phyloP scores from a whole-genome alignment of 2,329 filamentous ascomycete genomes.

The Acrocalymma vagum region DNA sequence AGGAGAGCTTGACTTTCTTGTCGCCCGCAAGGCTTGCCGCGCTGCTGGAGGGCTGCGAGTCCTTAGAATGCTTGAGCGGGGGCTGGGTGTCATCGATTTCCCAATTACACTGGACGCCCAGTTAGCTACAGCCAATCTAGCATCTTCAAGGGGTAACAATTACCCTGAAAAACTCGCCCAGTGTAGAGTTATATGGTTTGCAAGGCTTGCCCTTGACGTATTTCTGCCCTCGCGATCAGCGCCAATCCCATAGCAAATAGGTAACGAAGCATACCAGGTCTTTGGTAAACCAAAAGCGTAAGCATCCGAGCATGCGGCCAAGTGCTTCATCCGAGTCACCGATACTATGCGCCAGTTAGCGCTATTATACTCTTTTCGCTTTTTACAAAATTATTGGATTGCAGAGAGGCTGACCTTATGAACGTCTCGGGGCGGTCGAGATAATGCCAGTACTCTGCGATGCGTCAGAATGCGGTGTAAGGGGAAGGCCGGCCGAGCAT shows the following conservation, averaged over 20 bases:
- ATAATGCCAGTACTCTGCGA: conserved; percentile 95
- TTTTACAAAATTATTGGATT: no score
- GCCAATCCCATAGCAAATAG: not conserved
- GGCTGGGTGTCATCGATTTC: conserved; percentile 83
- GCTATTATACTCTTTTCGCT: conserved; percentile 7
- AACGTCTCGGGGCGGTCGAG: conserved; percentile 95
- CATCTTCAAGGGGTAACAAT: conserved; percentile 36
- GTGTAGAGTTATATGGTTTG: conserved; percentile 97
- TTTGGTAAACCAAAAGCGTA: conserved; percentile 99
- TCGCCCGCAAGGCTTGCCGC: conserved; percentile 46
- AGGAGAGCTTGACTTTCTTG: conserved; percentile 79
- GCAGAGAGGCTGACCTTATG: conserved; percentile 58
- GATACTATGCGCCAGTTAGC: conserved; percentile 64
- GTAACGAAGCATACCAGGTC: conserved; percentile 69
- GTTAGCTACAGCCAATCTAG: conserved; percentile 8
- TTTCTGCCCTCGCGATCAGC: conserved; percentile 66
- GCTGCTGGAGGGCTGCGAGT: conserved; percentile 52
- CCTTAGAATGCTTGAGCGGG: conserved; percentile 55
- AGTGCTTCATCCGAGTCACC: conserved; percentile 91
- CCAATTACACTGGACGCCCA: conserved; percentile 80
- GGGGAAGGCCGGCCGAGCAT: conserved; percentile 4
- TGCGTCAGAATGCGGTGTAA: conserved; percentile 38
- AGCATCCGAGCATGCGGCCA: conserved; percentile 91
- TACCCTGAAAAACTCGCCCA: conserved; percentile 97
- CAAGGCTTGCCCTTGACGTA: conserved; percentile 98